Evolutionary conservation across 2,329 filamentous ascomycete species (phyloP), one percentile per base, ranked within the genome.

Genomic region (Sporothrix mexicana): DNA sequence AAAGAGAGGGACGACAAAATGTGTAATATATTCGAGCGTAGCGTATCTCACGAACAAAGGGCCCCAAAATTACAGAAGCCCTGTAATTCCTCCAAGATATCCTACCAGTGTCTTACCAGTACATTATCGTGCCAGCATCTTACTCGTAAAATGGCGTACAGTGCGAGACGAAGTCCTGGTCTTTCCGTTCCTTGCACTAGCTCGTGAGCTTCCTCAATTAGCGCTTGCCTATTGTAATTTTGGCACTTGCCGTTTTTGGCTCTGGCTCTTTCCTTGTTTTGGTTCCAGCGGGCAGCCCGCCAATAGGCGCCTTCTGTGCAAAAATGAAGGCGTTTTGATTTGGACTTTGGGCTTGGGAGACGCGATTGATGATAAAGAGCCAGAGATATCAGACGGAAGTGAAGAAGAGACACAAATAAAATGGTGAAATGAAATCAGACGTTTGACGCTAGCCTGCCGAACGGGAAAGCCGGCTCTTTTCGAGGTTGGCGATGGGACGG

Each of bases 381-480:
- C 45, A 36, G 30, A 36, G 45, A 67, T 36, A 36, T 45, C 36
- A 62, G 17, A 51, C n/a, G 20, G 13, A 15, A 67, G 6, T n/a
- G 20, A 66, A 36, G 30, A 36, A 36, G 17, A 66, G 6, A 51
- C 15, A 51, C 55, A 41, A 20, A 47, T 41, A 51, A 51, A 20
- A 49, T 30, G 53, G n/a, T 23, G 59, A 51, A 49, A 59, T 17
- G 25, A 72, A 72, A 64, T 69, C 61, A 69, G 30, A 15, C 23
- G 72, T 70, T 70, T 67, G 49, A 45, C 69, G 69, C 72, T 71
- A 73, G 51, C 17, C 30, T 62, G 23, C 72, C 71, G 30, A 68
- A 67, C 72, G 72, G 72, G 62, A 73, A 71, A 51, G 53, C 69
- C 68, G 69, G 72, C 62, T 70, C 13, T 53, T 64, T 15, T n/a